Evolutionary conservation across 768 basidiomycete species (phyloP).

Genomic region (Wakefieldia striispora): DNA sequence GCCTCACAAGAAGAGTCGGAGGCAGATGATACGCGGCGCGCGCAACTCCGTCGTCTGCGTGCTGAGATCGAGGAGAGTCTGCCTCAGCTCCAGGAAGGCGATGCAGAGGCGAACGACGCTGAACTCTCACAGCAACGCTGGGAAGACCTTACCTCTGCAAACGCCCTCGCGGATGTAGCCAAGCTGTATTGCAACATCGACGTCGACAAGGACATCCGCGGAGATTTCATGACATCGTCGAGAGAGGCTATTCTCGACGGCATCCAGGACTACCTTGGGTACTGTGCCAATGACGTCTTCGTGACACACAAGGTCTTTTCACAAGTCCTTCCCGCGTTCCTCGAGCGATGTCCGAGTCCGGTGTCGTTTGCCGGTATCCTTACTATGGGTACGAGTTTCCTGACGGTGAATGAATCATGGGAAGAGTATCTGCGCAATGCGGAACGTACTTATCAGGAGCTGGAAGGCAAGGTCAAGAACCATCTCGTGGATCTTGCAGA

Average conservation of each 20-base stretch:
- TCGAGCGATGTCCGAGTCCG: constrained; percentile 83
- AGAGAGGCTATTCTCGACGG: constrained; percentile 63
- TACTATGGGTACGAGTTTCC: constrained; percentile 88
- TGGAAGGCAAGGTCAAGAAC: constrained; percentile 60
- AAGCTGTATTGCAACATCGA: constrained; percentile 81
- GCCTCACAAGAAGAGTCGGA: constrained; percentile 38
- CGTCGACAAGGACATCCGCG: constrained; percentile 74
- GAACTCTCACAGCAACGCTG: constrained; percentile 61
- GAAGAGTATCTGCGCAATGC: constrained; percentile 76
- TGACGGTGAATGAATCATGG: constrained; percentile 91
- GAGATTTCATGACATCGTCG: constrained; percentile 69
- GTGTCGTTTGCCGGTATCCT: constrained; percentile 90
- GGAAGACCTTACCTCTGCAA: constrained; percentile 92
- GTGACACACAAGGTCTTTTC: constrained; percentile 82
- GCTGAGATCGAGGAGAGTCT: constrained; percentile 41
- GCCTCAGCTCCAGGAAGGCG: constrained; percentile 34
- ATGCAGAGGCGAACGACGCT: constrained; percentile 40
- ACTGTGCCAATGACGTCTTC: constrained; percentile 83
- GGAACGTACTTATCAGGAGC: constrained; percentile 68
- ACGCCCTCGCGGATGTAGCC: constrained; percentile 90
- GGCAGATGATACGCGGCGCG: constrained; percentile 34
- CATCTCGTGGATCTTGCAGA: constrained; percentile 70
- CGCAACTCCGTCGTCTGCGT: constrained; percentile 39
- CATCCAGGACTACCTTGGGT: constrained; percentile 72
- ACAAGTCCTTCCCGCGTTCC: constrained; percentile 77